A percentile compares a stretch with the other conserved stretches of the same genome.
Conservation (phyloP, 305 asterid species). For the Ajuga reptans region DNA sequence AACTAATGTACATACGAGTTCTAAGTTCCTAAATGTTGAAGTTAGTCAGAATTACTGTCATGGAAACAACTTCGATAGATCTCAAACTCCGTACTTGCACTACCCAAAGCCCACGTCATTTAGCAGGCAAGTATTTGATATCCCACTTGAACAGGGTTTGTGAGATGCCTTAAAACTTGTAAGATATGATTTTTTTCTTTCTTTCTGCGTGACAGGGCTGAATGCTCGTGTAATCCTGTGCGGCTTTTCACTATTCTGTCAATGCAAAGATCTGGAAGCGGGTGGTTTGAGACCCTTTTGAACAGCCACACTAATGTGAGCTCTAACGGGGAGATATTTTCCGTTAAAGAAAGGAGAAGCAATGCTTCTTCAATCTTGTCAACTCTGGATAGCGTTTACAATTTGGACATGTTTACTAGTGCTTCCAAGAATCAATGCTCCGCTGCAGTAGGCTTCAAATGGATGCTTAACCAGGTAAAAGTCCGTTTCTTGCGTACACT, state of each 20-base stretch:
- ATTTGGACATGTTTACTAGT: constrained; percentile 66
- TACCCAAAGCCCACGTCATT: constrained; percentile 75
- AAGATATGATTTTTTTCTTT: not conserved
- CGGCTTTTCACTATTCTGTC: constrained; percentile 67
- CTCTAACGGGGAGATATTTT: constrained; percentile 87
- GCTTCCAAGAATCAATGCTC: constrained; percentile 89
- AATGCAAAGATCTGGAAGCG: constrained; percentile 91
- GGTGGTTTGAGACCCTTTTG: constrained; percentile 87
- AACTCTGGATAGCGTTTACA: constrained; percentile 70
- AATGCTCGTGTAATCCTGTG: constrained; percentile 76
- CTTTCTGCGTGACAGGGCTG: constrained; percentile 37
- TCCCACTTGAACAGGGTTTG: not conserved
- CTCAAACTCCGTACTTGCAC: constrained; percentile 53
- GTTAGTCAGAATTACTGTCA: constrained; percentile 33
- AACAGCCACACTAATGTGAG: constrained; percentile 79
- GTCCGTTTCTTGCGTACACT: not conserved
- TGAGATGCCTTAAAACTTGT: not conserved
- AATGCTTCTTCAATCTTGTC: constrained; percentile 50
- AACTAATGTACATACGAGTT: constrained; percentile 30
- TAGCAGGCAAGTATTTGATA: constrained; percentile 36
- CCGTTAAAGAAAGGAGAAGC: constrained; percentile 53
- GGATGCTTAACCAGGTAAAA: constrained; percentile 92
- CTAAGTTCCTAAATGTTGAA: constrained; percentile 31
- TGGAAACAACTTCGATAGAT: constrained; percentile 30
- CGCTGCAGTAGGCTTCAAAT: constrained; percentile 86